Base-by-base conservation (phyloP, 805 yeast species). In the Candida andamanensis region DNA sequence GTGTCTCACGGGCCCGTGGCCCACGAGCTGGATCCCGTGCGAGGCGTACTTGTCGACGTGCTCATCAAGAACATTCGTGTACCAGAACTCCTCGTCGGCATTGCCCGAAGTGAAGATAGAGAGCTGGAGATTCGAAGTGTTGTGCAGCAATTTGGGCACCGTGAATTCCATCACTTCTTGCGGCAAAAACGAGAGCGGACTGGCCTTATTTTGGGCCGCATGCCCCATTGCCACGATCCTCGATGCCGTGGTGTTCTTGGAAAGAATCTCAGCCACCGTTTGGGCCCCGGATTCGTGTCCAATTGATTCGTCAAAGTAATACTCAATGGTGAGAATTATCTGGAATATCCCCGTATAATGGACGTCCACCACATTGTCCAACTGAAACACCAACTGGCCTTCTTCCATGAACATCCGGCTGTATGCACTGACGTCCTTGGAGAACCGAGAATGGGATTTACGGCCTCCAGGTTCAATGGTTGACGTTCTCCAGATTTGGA, bases 1-100 rank as follows among this genome's bases (percentile, higher is more conserved):
- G 16, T 76, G 62, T 35, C 95, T 69, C 29, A 78, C 64, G 1
- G 95, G 89, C 0, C 92, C 92, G 50, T 77, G 80, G 5, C 83
- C 83, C 9, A 55, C 48, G 12, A 72, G 60, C 4, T 46, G 47
- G 29, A 63, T 68, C 2, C 73, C 71, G 15, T 57, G 46, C 2
- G 32, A 28, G 2, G 47, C 40, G 2, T 44, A 48, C 3, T 15
- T 13, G 40, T 74, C 76, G n/a, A 46, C 45, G 24, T 61, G 50
- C 28, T 60, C 49, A 43, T 77, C 83, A 26, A 80, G 37, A 8
- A 67, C 60, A 42, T 83, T 80, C 3, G 77, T 56, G 54, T 79
- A 86, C 94, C 94, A 85, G 46, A 83, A 82, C 52, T 86, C 95
- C 55, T 85, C 95, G 21, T 71, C 76, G 3, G 79, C 80, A 46